A percentile compares a stretch with the other conserved stretches of the same genome.
Conservation (phyloP, 2,329 filamentous ascomycete genomes). For the Aureobasidium sp. region DNA sequence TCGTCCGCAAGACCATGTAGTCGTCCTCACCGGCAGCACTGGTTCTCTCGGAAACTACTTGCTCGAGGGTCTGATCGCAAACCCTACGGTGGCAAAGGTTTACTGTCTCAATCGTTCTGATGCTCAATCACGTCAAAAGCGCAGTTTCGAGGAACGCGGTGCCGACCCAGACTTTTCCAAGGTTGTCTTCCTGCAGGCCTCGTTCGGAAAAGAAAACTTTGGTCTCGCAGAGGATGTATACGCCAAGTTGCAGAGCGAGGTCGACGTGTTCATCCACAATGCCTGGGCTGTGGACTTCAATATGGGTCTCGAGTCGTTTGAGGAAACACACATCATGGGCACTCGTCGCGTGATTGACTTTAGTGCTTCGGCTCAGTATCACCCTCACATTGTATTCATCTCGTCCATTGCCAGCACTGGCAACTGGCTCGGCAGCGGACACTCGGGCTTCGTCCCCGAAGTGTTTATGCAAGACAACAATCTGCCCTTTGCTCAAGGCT, state of each 20-base stretch:
- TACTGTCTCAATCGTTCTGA: slow-evolving; percentile 28
- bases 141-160: slow-evolving; percentile 22
- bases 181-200: slow-evolving; percentile 23
- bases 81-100: slow-evolving; percentile 24
- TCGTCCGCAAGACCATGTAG: slow-evolving; percentile 19
- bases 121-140: slow-evolving; percentile 21
- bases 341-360: slow-evolving; percentile 25
- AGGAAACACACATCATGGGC: slow-evolving; percentile 27
- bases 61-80: slow-evolving; percentile 25
- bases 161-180: slow-evolving; percentile 22
- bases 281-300: slow-evolving; percentile 37
- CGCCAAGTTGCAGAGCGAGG: slow-evolving; percentile 19
- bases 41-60: slow-evolving; percentile 31
- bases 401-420: slow-evolving; percentile 33
- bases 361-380: slow-evolving; percentile 21
- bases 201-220: slow-evolving; percentile 23
- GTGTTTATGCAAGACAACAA: slow-evolving; percentile 23
- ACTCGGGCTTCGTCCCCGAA: slow-evolving; percentile 27
- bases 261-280: slow-evolving; percentile 31
- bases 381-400: slow-evolving; percentile 32
- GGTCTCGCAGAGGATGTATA: slow-evolving; percentile 24
- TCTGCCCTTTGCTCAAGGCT: slow-evolving; percentile 30
- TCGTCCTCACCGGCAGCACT: slow-evolving; percentile 32
- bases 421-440: slow-evolving; percentile 20
- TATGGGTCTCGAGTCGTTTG: slow-evolving; percentile 27